These are phyloP conservation scores for Tetraselmis striata DNA, from an alignment of 139 green algal species.

Conservation along the genomic window DNA sequence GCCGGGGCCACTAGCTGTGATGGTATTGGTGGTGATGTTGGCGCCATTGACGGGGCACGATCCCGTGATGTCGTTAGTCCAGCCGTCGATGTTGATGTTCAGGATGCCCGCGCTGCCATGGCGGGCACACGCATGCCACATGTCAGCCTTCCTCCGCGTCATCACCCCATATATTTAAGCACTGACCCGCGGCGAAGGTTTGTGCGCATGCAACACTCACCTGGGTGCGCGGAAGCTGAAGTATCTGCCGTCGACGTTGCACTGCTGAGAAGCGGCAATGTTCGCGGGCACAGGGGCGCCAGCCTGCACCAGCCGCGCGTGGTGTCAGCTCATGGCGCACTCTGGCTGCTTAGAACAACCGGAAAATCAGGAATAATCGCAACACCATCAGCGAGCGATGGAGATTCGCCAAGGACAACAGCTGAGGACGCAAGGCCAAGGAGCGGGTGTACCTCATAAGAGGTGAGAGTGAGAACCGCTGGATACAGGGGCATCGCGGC, in stretches of 20 bases:
- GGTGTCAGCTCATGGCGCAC: no score
- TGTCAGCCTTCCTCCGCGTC: not conserved
- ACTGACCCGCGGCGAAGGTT: not conserved
- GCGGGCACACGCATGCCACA: not conserved
- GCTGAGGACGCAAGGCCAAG: not conserved
- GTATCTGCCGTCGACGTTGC: not conserved
- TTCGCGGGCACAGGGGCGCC: not conserved
- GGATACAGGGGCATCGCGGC: not conserved
- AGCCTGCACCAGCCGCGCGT: no score
- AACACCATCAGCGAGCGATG: not conserved
- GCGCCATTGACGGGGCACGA: not conserved
- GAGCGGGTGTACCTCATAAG: not conserved
- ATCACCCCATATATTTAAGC: not conserved
- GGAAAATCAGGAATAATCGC: no score
- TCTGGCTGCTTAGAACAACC: no score
- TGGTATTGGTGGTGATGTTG: not conserved
- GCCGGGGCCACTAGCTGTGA: not conserved
- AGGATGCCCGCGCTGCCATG: not conserved
- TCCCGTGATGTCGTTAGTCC: not conserved
- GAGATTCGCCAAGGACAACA: not conserved
- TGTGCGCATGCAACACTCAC: not conserved
- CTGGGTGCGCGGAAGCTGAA: not conserved
- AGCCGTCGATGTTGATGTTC: not conserved
- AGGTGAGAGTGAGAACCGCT: not conserved
- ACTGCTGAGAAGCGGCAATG: not conserved